These are phyloP conservation scores for Arthrobotrys sphaeroides DNA, from an alignment of 2,329 filamentous ascomycete genomes.

Conservation along the genomic window DNA sequence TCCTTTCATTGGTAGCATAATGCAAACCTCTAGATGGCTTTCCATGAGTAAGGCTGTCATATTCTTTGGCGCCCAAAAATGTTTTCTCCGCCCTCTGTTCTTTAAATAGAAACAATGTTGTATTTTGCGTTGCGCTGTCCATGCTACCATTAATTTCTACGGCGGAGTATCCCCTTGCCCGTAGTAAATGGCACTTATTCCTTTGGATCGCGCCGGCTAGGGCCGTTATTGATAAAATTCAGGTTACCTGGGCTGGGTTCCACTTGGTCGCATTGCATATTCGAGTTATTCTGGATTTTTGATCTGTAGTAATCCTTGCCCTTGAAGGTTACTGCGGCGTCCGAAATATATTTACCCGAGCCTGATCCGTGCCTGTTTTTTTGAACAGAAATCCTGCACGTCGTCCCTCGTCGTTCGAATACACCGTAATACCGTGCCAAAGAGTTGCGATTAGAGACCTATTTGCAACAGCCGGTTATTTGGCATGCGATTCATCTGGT, in stretches of 20 bases:
- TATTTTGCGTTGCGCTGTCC: background rate
- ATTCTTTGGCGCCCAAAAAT: background rate
- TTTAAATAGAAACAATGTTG: background rate
- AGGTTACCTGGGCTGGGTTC: too few species aligned
- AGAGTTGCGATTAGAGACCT: background rate
- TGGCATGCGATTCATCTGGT: slow-evolving; percentile 47
- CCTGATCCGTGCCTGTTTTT: too few species aligned
- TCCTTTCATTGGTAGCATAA: background rate
- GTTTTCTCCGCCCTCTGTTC: background rate
- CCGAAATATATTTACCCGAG: too few species aligned
- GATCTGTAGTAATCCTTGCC: too few species aligned
- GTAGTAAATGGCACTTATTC: background rate
- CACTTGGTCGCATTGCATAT: too few species aligned
- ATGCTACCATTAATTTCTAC: too few species aligned
- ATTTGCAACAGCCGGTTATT: background rate
- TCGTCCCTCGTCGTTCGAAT: too few species aligned
- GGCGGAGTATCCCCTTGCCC: too few species aligned
- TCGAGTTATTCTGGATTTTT: too few species aligned
- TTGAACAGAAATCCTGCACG: too few species aligned
- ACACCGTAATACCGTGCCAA: background rate
- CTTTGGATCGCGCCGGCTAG: background rate
- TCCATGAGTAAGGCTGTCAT: background rate
- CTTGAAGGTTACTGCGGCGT: too few species aligned
- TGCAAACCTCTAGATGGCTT: background rate
- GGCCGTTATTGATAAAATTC: background rate